Evolutionary conservation across 371 early-diverging fungal species (phyloP).

Genomic region (Apophysomyces sp.): DNA sequence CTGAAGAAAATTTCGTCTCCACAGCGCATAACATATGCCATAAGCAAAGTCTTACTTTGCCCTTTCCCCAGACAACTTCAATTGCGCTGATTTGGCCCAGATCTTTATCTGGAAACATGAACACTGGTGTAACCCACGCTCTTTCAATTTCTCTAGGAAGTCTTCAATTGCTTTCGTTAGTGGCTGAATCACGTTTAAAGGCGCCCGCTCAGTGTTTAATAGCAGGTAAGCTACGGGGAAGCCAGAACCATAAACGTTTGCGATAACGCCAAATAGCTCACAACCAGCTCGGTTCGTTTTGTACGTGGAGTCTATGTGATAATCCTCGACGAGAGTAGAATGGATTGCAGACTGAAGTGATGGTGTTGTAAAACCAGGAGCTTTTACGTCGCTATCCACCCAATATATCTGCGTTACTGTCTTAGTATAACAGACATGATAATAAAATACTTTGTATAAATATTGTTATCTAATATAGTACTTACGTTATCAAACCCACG

Average conservation of each 20-base stretch:
- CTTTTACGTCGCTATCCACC: background rate
- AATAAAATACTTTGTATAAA: too few species aligned
- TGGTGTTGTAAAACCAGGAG: background rate
- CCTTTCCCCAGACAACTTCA: background rate
- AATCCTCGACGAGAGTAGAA: background rate
- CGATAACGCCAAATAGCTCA: slow-evolving; percentile 2
- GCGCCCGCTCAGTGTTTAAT: background rate
- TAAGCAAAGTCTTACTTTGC: background rate
- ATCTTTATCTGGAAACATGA: slow-evolving; percentile 4
- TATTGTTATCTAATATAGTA: background rate
- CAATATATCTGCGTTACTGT: background rate
- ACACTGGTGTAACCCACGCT: background rate
- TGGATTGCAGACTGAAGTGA: background rate
- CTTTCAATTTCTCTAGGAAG: background rate
- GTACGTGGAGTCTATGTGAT: slow-evolving; percentile 1
- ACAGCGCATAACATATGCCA: background rate
- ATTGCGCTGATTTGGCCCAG: background rate
- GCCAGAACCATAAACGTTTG: background rate
- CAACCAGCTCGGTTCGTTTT: background rate
- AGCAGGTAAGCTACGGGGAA: background rate
- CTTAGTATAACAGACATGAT: too few species aligned
- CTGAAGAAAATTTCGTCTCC: background rate
- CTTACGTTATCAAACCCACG: background rate
- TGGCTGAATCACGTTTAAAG: background rate
- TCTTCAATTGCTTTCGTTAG: background rate